These are phyloP conservation scores for Exophiala sideris DNA, from an alignment of 2,329 filamentous ascomycete genomes.

Conservation along the genomic window DNA sequence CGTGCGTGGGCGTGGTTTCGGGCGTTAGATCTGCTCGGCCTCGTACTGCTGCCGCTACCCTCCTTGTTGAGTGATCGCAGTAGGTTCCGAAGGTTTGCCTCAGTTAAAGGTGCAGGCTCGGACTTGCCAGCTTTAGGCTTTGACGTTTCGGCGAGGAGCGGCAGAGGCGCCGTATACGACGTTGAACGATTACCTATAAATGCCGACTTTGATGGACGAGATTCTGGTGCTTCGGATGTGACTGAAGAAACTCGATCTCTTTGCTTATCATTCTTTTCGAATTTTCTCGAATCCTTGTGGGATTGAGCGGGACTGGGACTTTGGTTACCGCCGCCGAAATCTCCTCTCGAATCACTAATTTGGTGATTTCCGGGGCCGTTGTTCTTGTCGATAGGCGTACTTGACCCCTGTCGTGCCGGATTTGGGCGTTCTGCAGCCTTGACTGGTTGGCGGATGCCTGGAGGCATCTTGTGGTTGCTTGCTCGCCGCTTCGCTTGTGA, in stretches of 20 bases:
- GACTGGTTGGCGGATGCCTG: conserved; percentile 7
- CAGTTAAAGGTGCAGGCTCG: conserved; percentile 18
- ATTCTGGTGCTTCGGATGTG: not conserved
- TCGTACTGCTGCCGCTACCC: conserved; percentile 1
- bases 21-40: not conserved
- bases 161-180: conserved; percentile 24
- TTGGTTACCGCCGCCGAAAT: not conserved
- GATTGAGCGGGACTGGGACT: conserved; percentile 1
- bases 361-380: conserved; percentile 1
- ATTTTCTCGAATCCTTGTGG: conserved; percentile 6
- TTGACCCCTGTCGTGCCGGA: conserved; percentile 7
- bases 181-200: conserved; percentile 18
- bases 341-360: not conserved
- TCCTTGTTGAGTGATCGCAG: conserved; percentile 14
- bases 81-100: conserved; percentile 26
- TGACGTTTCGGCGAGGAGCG: conserved; percentile 21
- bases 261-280: conserved; percentile 10
- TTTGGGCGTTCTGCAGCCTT: conserved; percentile 2
- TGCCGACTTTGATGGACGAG: conserved; percentile 11
- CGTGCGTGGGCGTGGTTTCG: not conserved
- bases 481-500: conserved; percentile 4
- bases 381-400: conserved; percentile 3
- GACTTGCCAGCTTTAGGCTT: conserved; percentile 7
- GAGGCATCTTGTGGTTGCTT: not conserved
- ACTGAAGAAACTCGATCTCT: conserved; percentile 1